These are phyloP conservation scores for Uronychia binucleata DNA, from an alignment of 73 alveolate species.

Conservation along the genomic window DNA sequence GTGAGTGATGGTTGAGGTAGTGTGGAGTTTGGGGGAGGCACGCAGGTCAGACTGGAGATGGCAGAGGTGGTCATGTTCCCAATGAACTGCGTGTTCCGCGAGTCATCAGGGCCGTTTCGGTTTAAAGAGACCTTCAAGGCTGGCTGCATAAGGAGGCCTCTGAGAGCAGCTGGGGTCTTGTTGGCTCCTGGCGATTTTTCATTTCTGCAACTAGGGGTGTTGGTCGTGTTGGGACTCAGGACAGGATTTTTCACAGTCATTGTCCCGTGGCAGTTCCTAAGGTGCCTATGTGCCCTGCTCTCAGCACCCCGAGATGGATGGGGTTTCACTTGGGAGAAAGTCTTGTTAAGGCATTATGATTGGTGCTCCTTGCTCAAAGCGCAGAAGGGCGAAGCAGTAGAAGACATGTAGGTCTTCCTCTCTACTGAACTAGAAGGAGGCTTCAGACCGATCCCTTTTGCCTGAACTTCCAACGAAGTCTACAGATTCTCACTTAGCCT, in stretches of 20 bases:
- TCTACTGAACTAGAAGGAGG: background rate
- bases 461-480: background rate
- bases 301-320: no score
- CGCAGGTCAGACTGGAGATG: background rate
- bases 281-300: no score
- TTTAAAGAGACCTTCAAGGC: background rate
- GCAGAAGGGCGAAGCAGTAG: background rate
- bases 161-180: background rate
- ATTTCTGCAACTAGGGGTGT: background rate
- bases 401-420: background rate
- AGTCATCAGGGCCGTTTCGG: background rate
- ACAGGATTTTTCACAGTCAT: background rate
- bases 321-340: no score
- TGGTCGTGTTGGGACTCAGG: background rate
- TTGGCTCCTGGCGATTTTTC: background rate
- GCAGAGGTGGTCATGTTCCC: background rate
- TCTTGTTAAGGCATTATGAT: background rate
- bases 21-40: background rate
- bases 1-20: no score
- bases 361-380: background rate
- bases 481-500: background rate
- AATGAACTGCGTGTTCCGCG: background rate
- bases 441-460: background rate
- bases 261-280: no score
- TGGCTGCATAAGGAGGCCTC: background rate